These are phyloP conservation scores for Backusella mclennaniae DNA, from an alignment of 192 early-diverging fungal species.

Conservation along the genomic window DNA sequence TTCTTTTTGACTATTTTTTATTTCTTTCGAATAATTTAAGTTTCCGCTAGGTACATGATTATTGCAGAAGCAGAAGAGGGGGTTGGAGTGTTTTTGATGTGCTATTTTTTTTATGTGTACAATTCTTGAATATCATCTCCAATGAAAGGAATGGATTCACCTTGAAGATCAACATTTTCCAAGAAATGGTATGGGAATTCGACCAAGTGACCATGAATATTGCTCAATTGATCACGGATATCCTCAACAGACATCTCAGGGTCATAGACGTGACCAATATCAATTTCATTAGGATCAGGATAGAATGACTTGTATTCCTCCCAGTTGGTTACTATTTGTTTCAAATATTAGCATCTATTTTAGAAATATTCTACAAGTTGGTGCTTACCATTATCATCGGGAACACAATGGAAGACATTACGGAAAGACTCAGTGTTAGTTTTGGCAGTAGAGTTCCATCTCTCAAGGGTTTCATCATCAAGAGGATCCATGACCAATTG, in stretches of 20 bases:
- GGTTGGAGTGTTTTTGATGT: background rate
- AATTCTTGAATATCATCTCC: conserved; percentile 23
- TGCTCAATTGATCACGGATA: conserved; percentile 33
- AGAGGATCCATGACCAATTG: conserved; percentile 66
- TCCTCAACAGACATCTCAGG: conserved; percentile 37
- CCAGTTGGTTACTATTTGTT: conserved; percentile 33
- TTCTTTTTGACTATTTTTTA: conserved; percentile 1
- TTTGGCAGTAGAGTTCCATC: conserved; percentile 64
- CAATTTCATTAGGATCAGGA: conserved; percentile 39
- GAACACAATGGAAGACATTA: conserved; percentile 81
- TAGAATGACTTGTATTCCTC: conserved; percentile 47
- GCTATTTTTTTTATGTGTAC: conserved; percentile 22
- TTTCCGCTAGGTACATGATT: background rate
- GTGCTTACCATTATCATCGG: conserved; percentile 61
- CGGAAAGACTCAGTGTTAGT: conserved; percentile 70
- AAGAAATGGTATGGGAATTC: conserved; percentile 51
- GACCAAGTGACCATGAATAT: conserved; percentile 52
- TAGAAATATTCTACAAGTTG: background rate
- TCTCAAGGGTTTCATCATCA: conserved; percentile 51
- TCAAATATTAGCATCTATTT: background rate
- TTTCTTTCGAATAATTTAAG: background rate
- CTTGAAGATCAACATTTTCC: conserved; percentile 43
- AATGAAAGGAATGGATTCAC: conserved; percentile 24
- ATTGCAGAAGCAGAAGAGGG: background rate
- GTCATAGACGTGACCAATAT: conserved; percentile 45